Conservation (phyloP, 495 filamentous ascomycete species). For the Xylaria longipes region DNA sequence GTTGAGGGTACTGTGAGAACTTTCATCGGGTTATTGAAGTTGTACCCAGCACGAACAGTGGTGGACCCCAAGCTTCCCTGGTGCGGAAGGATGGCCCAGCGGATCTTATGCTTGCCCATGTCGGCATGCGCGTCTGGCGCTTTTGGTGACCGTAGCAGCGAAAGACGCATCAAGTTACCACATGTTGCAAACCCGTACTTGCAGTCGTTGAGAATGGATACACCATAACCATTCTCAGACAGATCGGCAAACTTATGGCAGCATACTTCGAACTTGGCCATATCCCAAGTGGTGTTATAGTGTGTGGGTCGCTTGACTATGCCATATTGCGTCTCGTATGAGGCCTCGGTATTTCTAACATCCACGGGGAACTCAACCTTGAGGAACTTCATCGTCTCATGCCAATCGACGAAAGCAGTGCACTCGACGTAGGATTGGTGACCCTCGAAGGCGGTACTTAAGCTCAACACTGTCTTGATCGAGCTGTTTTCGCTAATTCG, state of each 20-base stretch:
- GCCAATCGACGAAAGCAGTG: slow-evolving; percentile 86
- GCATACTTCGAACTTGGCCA: slow-evolving; percentile 99
- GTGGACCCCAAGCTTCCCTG: slow-evolving; percentile 68
- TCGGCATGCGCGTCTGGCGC: slow-evolving; percentile 95
- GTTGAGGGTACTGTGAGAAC: slow-evolving; percentile 46
- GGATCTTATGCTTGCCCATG: slow-evolving; percentile 89
- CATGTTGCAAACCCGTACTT: slow-evolving; percentile 96
- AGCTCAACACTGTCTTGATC: slow-evolving; percentile 84
- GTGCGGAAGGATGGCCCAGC: slow-evolving; percentile 93
- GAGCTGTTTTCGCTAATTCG: slow-evolving; percentile 86
- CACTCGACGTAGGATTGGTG: slow-evolving; percentile 79
- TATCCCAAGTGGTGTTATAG: slow-evolving; percentile 97
- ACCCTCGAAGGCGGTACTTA: slow-evolving; percentile 68
- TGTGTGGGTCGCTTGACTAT: slow-evolving; percentile 88
- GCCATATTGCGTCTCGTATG: slow-evolving; percentile 96
- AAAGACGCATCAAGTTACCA: slow-evolving; percentile 92
- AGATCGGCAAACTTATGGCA: slow-evolving; percentile 98
- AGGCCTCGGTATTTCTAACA: slow-evolving; percentile 87
- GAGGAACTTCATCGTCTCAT: slow-evolving; percentile 94
- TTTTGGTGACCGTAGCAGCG: slow-evolving; percentile 89
- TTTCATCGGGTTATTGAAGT: slow-evolving; percentile 86
- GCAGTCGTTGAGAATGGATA: slow-evolving; percentile 92
- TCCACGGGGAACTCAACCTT: slow-evolving; percentile 99
- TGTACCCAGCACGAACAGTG: slow-evolving; percentile 82
- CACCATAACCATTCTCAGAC: slow-evolving; percentile 88